These are phyloP conservation scores for Coemansia sp. DNA, from an alignment of 192 early-diverging fungal genomes.

Conservation along the genomic window DNA sequence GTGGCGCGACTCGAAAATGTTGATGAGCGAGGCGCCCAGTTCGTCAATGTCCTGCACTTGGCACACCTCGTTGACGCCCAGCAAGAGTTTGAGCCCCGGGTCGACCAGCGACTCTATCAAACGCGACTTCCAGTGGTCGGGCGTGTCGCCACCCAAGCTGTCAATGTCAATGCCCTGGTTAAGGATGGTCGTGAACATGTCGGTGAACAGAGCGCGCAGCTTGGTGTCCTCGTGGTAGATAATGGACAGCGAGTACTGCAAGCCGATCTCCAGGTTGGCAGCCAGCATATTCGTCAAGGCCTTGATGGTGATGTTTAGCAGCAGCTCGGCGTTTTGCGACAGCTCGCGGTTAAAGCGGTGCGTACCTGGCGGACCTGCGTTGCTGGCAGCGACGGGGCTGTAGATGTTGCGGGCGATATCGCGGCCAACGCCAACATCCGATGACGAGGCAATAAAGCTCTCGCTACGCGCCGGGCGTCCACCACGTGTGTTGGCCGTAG, in stretches of 20 bases:
- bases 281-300: conserved; percentile 89
- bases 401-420: conserved; percentile 58
- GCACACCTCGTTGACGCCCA: conserved; percentile 86
- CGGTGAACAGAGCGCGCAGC: conserved; percentile 88
- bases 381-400: conserved; percentile 18
- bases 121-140: conserved; percentile 77
- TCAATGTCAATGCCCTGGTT: conserved; percentile 88
- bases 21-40: conserved; percentile 74
- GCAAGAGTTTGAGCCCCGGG: conserved; percentile 72
- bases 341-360: conserved; percentile 52
- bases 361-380: background rate
- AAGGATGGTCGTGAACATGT: conserved; percentile 91
- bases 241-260: conserved; percentile 88
- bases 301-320: conserved; percentile 64
- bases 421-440: conserved; percentile 50
- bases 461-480: conserved; percentile 42
- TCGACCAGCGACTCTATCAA: conserved; percentile 77
- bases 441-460: conserved; percentile 49
- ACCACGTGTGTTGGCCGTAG: conserved; percentile 7
- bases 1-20: conserved; percentile 79
- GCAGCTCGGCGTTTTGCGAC: conserved; percentile 48
- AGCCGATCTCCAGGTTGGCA: conserved; percentile 90
- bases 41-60: conserved; percentile 90
- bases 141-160: conserved; percentile 73
- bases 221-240: conserved; percentile 91